Percentiles rank a stretch among this genome's conserved stretches.
Conservation (phyloP, 2,329 filamentous ascomycete genomes). For the Ophiocordyceps camponoti-leonardi region DNA sequence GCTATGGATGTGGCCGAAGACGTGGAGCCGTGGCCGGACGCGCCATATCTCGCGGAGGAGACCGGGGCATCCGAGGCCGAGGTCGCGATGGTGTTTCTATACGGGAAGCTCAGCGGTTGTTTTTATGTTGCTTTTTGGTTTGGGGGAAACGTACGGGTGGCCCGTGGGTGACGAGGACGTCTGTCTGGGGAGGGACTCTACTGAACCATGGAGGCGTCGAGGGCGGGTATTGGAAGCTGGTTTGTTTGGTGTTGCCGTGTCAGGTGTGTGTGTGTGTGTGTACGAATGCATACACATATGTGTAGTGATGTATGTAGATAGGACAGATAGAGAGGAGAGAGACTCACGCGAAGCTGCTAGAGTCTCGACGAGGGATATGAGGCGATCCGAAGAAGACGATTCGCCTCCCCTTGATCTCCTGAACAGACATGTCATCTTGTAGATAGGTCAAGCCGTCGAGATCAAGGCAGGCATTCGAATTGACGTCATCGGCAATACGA, state of each 20-base stretch:
- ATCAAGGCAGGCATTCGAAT: slow-evolving; percentile 35
- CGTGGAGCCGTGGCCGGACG: slow-evolving; percentile 56
- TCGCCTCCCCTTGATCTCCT: slow-evolving; percentile 42
- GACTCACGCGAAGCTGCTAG: slow-evolving; percentile 42
- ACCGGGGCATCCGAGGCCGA: slow-evolving; percentile 51
- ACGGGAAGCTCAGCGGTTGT: neutral
- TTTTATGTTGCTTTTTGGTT: too few species aligned
- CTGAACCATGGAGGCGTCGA: slow-evolving; percentile 53
- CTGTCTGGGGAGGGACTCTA: slow-evolving; percentile 52
- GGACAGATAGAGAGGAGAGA: too few species aligned
- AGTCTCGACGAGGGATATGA: slow-evolving; percentile 62
- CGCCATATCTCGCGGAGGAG: slow-evolving; percentile 59
- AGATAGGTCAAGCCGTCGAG: slow-evolving; percentile 60
- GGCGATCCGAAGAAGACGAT: slow-evolving; percentile 58
- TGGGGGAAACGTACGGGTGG: slow-evolving; percentile 39
- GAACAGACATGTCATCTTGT: slow-evolving; percentile 46
- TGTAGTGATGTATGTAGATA: too few species aligned
- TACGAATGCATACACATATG: too few species aligned
- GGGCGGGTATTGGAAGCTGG: slow-evolving; percentile 54
- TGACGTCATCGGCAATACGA: slow-evolving; percentile 36
- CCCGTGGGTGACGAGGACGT: slow-evolving; percentile 67
- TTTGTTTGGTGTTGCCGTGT: neutral
- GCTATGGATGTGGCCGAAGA: slow-evolving; percentile 76
- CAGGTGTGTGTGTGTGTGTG: neutral
- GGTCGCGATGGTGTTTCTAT: slow-evolving; percentile 50